Conservation (phyloP, 2,329 filamentous ascomycete genomes). For the Beauveria bassiana region DNA sequence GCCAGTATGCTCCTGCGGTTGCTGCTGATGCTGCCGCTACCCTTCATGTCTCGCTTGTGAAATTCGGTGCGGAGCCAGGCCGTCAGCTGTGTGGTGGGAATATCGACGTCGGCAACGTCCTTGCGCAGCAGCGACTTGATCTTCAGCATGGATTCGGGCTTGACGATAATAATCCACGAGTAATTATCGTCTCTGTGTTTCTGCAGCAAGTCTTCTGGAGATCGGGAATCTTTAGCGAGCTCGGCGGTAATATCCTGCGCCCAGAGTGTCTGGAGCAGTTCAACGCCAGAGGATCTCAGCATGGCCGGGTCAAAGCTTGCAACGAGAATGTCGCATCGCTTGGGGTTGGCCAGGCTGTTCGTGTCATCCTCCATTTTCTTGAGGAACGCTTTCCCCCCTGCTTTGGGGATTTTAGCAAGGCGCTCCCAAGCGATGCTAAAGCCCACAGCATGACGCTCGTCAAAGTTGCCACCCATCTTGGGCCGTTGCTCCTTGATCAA, state of each 20-base stretch:
- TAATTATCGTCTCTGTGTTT: slow-evolving; percentile 71
- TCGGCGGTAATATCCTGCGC: slow-evolving; percentile 80
- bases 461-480: slow-evolving; percentile 52
- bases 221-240: slow-evolving; percentile 70
- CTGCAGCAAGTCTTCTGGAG: slow-evolving; percentile 69
- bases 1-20: slow-evolving; percentile 23
- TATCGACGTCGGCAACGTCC: slow-evolving; percentile 67
- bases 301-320: slow-evolving; percentile 76
- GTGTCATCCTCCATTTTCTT: slow-evolving; percentile 62
- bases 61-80: slow-evolving; percentile 68
- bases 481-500: slow-evolving; percentile 79
- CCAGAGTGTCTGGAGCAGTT: slow-evolving; percentile 74
- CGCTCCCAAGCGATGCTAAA: slow-evolving; percentile 88
- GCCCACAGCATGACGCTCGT: slow-evolving; percentile 76
- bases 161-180: slow-evolving; percentile 83
- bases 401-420: slow-evolving; percentile 58
- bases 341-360: slow-evolving; percentile 50
- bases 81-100: slow-evolving; percentile 66
- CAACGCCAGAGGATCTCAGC: slow-evolving; percentile 67
- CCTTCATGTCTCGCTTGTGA: slow-evolving; percentile 63
- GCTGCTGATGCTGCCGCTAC: slow-evolving; percentile 30
- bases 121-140: slow-evolving; percentile 71
- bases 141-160: slow-evolving; percentile 68
- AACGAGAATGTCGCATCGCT: slow-evolving; percentile 80
- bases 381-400: slow-evolving; percentile 49